Conservation (phyloP, 257 asterid genomes). For the Fraxinus anomala region DNA sequence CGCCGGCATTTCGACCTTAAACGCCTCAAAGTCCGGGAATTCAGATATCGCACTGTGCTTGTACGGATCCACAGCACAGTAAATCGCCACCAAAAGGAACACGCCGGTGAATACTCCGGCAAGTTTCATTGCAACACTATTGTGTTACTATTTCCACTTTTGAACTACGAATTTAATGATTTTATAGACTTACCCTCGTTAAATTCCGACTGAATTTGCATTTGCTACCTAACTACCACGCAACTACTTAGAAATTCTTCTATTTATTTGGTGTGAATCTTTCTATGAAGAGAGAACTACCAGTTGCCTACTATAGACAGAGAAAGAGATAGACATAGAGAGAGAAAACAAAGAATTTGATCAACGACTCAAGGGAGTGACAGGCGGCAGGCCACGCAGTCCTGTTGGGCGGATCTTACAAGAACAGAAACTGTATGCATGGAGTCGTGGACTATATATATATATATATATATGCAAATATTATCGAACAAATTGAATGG, state of each 20-base stretch:
- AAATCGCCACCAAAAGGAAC: conserved; percentile 59
- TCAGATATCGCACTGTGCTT: conserved; percentile 61
- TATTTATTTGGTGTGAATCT: background rate
- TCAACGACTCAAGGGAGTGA: background rate
- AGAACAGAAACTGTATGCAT: background rate
- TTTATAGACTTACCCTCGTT: background rate
- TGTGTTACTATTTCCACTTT: background rate
- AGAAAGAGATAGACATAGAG: background rate
- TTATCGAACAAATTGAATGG: no score
- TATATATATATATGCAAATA: no score
- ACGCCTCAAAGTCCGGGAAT: conserved; percentile 66
- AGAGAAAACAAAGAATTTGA: background rate
- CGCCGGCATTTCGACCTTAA: conserved; percentile 65
- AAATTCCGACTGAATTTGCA: background rate
- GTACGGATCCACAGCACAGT: conserved; percentile 91
- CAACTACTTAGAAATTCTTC: background rate
- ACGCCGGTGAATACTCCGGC: conserved; percentile 45
- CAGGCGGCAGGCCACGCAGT: background rate
- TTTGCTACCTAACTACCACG: background rate
- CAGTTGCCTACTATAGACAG: background rate
- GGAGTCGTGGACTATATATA: no score
- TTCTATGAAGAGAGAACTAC: background rate
- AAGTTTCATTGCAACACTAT: conserved; percentile 39
- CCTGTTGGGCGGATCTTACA: background rate
- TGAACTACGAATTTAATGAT: background rate